A percentile compares a stretch with the other conserved stretches of the same genome.
phyloP scores from a whole-genome alignment of 768 basidiomycete species.

The Lyophyllum decastes region DNA sequence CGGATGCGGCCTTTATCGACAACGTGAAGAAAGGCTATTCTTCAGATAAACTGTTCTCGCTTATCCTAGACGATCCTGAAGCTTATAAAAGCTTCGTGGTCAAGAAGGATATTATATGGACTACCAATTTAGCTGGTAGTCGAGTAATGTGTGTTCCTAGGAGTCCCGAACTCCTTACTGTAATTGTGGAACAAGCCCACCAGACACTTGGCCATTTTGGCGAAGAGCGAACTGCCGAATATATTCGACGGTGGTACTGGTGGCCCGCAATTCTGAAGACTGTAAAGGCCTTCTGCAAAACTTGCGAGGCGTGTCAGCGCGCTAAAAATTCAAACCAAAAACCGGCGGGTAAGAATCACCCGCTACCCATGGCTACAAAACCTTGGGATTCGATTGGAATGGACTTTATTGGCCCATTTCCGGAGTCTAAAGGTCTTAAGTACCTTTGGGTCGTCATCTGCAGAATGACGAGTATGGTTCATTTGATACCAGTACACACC shows the following conservation, averaged over 20 bases:
- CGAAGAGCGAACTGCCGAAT: neutral
- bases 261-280: constrained; percentile 7
- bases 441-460: constrained; percentile 27
- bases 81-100: no score
- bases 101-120: no score
- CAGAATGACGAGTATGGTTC: constrained; percentile 6
- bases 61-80: no score
- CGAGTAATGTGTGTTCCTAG: no score
- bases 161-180: no score
- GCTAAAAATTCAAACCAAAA: constrained; percentile 13
- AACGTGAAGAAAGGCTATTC: no score
- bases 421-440: constrained; percentile 19
- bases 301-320: constrained; percentile 19
- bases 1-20: no score
- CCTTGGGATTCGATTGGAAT: constrained; percentile 36
- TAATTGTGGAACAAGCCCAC: constrained; percentile 6
- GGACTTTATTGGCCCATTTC: constrained; percentile 32
- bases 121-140: no score
- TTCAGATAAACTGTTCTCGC: no score
- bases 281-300: neutral
- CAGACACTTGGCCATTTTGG: constrained; percentile 5
- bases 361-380: constrained; percentile 18
- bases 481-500: constrained; percentile 16
- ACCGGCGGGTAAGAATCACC: constrained; percentile 25
- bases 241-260: constrained; percentile 25